Conservation (phyloP, 345 rosid species). For the Populus simonii region DNA sequence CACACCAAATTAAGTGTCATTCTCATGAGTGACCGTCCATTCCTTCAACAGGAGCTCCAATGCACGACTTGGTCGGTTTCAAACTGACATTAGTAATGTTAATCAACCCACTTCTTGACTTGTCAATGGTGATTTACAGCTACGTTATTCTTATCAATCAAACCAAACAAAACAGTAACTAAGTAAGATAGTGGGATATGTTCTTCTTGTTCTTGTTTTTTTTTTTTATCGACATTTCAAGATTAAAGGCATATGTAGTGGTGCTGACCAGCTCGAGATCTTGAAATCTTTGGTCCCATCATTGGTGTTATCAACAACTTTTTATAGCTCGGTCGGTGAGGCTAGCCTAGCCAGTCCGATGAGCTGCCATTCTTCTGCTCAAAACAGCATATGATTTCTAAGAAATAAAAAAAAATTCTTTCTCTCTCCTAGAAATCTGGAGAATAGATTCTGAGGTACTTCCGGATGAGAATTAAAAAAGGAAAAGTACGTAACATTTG, state of each 20-base stretch:
- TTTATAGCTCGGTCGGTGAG: neutral
- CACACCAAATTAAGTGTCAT: neutral
- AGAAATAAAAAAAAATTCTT: too few relatives aligned
- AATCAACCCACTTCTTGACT: neutral
- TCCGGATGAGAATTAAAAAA: neutral
- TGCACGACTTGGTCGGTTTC: conserved; percentile 1
- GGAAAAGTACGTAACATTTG: too few relatives aligned
- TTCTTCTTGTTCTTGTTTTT: neutral
- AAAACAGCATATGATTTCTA: neutral
- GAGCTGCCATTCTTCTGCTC: neutral
- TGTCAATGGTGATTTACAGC: neutral
- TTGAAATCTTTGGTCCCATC: neutral
- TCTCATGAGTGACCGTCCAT: neutral
- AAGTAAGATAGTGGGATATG: neutral
- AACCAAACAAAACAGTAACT: neutral
- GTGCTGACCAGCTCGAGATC: conserved; percentile 9
- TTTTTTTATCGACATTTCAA: neutral
- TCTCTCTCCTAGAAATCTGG: neutral
- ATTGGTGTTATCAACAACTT: neutral
- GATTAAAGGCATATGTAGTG: neutral
- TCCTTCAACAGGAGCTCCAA: neutral
- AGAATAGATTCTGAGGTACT: neutral
- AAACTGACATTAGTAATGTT: neutral
- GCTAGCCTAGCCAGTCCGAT: neutral
- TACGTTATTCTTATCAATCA: neutral